Base-by-base conservation (phyloP, 345 rosid species). In the Gossypium stocksii region DNA sequence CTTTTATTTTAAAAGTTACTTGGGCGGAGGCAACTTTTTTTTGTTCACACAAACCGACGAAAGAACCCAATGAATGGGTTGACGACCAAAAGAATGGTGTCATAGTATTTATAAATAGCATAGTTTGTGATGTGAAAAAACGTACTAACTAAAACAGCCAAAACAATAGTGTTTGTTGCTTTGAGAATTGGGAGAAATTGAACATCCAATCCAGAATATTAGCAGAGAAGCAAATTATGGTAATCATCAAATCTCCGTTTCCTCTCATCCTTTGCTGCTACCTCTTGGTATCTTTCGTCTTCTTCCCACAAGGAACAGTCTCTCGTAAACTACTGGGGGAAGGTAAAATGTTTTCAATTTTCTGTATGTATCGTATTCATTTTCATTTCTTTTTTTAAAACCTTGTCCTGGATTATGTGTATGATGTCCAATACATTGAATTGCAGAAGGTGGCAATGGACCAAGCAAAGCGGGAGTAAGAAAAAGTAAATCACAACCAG, bases 401-500 rank as follows among this genome's bases (percentile, higher is more conserved):
- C 38, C 38, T 29, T 29, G 38, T 29, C 38, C 38, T 29, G 38
- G 38, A 3, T 29, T 29, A 29, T 29, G 34, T 29, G 34, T 29
- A 29, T 29, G 34, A 29, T 29, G 34, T 2, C 34, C 34, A 29
- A 29, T 29, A 3, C 34, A 29, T 29, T 29, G 22, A 53, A 53
- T 53, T 7, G 69, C 51, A 65, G 52, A 43, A 10, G 51, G 19
- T 43, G 9, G 5, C 15, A 64, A 64, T 1, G 68, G 51, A 41
- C 22, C 0, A 45, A 66, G 54, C 54, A 66, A 66, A 66, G 71
- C 54, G 19, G 49, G 38, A 6, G 9, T 66, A 45, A 6, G 1
- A 1, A 0, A 0, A 66, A 22, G 38, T 6, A 1, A 0, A 0
- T 0, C 71, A 46, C 17, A 2, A 0, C 1, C 6, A 11, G n/a